phyloP scores from a whole-genome alignment of 805 yeast genomes.

The Lachancea lanzarotensis region DNA sequence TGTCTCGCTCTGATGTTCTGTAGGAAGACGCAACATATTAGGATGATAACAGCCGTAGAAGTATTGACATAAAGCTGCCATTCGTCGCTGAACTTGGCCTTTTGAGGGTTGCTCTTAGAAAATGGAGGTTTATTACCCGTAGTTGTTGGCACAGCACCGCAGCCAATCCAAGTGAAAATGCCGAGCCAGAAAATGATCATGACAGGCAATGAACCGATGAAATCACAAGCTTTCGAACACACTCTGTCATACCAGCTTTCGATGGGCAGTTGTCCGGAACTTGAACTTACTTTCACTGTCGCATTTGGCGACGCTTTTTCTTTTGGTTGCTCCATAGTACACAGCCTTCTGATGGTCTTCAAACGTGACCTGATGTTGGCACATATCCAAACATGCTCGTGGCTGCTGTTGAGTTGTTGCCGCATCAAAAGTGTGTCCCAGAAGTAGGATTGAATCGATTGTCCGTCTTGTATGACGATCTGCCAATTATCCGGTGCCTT shows the following conservation, averaged over 20 bases:
- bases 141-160: conserved; percentile 30
- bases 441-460: conserved; percentile 35
- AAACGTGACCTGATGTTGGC: conserved; percentile 29
- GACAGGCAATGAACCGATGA: conserved; percentile 30
- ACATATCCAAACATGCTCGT: conserved; percentile 25
- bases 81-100: conserved; percentile 27
- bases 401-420: conserved; percentile 32
- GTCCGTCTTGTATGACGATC: conserved; percentile 38
- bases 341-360: conserved; percentile 18
- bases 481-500: conserved; percentile 35
- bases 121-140: conserved; percentile 25
- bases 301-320: background rate
- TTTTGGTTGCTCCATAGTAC: background rate
- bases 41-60: conserved; percentile 35
- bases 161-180: conserved; percentile 35
- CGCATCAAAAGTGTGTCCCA: conserved; percentile 39
- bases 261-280: conserved; percentile 18
- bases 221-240: conserved; percentile 21
- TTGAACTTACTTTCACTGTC: background rate
- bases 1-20: conserved; percentile 38
- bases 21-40: conserved; percentile 34
- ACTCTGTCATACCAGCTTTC: conserved; percentile 33
- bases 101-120: conserved; percentile 22
- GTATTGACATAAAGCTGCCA: conserved; percentile 41
- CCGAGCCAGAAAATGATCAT: conserved; percentile 36